phyloP scores from a whole-genome alignment of 768 basidiomycete species.

The Tricholoma saponaceum region DNA sequence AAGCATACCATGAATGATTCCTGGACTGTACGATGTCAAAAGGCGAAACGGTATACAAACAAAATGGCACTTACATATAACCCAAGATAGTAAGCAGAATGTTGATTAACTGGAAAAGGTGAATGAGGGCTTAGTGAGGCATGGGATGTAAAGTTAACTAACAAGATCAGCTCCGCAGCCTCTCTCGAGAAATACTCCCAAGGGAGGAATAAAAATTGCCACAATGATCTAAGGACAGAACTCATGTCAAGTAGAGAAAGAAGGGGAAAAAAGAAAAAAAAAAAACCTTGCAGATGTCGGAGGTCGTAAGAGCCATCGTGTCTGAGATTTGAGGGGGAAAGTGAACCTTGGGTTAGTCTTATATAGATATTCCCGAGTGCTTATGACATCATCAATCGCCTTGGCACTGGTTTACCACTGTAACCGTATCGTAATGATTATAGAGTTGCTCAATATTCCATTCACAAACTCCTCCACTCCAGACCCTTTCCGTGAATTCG shows the following conservation, averaged over 20 bases:
- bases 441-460: conserved; percentile 32
- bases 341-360: neutral
- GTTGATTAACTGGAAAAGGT: conserved; percentile 54
- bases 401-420: neutral
- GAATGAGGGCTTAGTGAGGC: conserved; percentile 6
- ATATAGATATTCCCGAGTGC: neutral
- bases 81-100: conserved; percentile 76
- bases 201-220: conserved; percentile 74
- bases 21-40: conserved; percentile 47
- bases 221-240: conserved; percentile 38
- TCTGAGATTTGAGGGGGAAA: conserved; percentile 2
- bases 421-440: too few relatives aligned
- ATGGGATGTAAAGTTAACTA: conserved; percentile 5
- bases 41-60: neutral
- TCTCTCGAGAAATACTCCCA: conserved; percentile 86
- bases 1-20: conserved; percentile 64
- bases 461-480: conserved; percentile 33
- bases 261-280: conserved; percentile 17
- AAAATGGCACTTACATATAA: conserved; percentile 54
- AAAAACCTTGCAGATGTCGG: conserved; percentile 79
- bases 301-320: conserved; percentile 64
- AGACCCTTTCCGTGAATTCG: conserved; percentile 45
- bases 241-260: neutral
- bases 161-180: conserved; percentile 72
- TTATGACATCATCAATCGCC: conserved; percentile 15